Conservation (phyloP, 768 basidiomycete species). For the Mycena olivaceomarginata region DNA sequence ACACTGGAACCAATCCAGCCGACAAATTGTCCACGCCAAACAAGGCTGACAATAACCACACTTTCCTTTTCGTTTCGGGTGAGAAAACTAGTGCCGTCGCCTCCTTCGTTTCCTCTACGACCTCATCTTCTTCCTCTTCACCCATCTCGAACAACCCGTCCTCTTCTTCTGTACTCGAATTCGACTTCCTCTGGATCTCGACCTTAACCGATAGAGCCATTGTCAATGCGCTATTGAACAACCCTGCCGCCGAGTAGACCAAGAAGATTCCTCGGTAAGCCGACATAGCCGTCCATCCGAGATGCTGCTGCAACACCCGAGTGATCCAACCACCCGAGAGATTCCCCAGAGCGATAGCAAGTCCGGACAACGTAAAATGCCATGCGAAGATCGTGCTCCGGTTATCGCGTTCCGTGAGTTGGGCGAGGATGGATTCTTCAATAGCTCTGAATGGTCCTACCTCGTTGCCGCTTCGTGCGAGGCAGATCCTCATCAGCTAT, state of each 20-base stretch:
- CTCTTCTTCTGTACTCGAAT: constrained; percentile 27
- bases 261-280: constrained; percentile 33
- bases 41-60: constrained; percentile 34
- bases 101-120: constrained; percentile 28
- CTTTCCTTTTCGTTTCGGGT: constrained; percentile 35
- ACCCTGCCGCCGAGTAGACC: constrained; percentile 34
- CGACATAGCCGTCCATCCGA: constrained; percentile 36
- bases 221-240: constrained; percentile 27
- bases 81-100: constrained; percentile 22
- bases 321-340: constrained; percentile 38
- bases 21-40: constrained; percentile 35
- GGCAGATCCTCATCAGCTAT: constrained; percentile 21
- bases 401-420: constrained; percentile 24
- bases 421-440: constrained; percentile 34
- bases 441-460: constrained; percentile 33
- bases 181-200: constrained; percentile 30
- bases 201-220: constrained; percentile 31
- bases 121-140: constrained; percentile 29
- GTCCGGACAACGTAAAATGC: constrained; percentile 28
- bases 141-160: constrained; percentile 37
- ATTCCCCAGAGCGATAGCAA: constrained; percentile 31
- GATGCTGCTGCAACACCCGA: constrained; percentile 25
- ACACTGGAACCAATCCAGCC: constrained; percentile 38
- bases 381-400: constrained; percentile 34
- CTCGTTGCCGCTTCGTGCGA: constrained; percentile 32